Evolutionary conservation across 2,329 filamentous ascomycete genomes (phyloP), one percentile per base, ranked within the genome.

Genomic region (Emydomyces testavorans): DNA sequence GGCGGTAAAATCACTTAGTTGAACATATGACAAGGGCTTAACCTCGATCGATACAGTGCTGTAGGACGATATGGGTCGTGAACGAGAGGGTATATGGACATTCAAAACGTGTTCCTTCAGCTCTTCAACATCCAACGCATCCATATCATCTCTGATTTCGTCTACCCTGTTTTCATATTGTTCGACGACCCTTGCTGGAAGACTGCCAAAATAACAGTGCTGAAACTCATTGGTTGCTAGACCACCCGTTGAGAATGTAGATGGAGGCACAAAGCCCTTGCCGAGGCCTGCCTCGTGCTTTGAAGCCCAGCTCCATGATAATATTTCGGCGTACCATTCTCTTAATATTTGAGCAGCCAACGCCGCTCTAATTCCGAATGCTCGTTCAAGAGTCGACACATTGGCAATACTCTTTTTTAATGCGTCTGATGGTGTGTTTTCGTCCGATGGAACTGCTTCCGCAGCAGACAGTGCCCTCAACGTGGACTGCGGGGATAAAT

Each of bases 1-100:
- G 20, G 90, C 86, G 6, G 87, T 89, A 58, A 94, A 79, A 63
- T 96, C 92, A 57, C 92, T 88, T 72, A 96, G 78, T 52, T 77
- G 80, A 53, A 76, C 77, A 64, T 85, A 85, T 35, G 71, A 65
- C 21, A 46, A 60, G 46, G 63, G 59, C 35, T 62, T 61, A 48
- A 46, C 48, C 50, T 49, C 56, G 49, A 61, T 66, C 41, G 70
- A 73, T 13, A 66, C 62, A 35, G 68, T 60, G 53, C 66, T 62
- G 59, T 69, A 57, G 56, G 69, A 56, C 60, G 70, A 60, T 61
- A 65, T 57, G 63, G 77, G 70, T 62, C 76, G 71, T 49, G 77
- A 80, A 55, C 71, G 71, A 6, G 75, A 76, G 54, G 81, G 69
- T 61, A 83, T 81, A 68, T 94, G 85, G 58, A 85, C 85, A 64